phyloP scores from a whole-genome alignment of 2,329 filamentous ascomycete species.

The Pseudogymnoascus sp. region DNA sequence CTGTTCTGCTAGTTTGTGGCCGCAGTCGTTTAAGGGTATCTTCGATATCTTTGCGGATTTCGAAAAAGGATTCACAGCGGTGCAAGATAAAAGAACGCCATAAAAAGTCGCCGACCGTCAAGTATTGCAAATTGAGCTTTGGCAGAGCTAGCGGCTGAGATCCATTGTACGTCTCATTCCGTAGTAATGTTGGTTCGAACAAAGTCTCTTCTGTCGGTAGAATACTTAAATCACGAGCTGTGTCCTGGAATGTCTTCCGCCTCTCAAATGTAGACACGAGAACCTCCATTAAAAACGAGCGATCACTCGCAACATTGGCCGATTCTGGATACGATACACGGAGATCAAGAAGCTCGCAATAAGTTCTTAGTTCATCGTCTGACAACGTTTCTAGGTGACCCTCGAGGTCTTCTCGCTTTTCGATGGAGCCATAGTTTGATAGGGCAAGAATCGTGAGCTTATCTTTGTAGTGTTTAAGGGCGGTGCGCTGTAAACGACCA shows the following conservation, averaged over 20 bases:
- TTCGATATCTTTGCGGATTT: slow-evolving; percentile 85
- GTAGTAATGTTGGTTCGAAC: slow-evolving; percentile 68
- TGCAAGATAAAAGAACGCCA: slow-evolving; percentile 89
- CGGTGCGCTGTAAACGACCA: slow-evolving; percentile 68
- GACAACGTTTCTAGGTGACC: slow-evolving; percentile 63
- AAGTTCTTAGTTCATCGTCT: slow-evolving; percentile 62
- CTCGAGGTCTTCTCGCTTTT: slow-evolving; percentile 69
- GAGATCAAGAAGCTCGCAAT: slow-evolving; percentile 66
- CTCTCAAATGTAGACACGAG: slow-evolving; percentile 68
- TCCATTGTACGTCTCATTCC: slow-evolving; percentile 81
- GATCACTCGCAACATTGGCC: slow-evolving; percentile 53
- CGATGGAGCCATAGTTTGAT: slow-evolving; percentile 85
- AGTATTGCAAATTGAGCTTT: slow-evolving; percentile 90
- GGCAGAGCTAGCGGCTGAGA: slow-evolving; percentile 81
- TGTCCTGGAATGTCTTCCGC: slow-evolving; percentile 73
- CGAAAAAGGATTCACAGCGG: slow-evolving; percentile 85
- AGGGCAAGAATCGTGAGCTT: slow-evolving; percentile 86
- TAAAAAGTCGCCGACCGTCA: slow-evolving; percentile 92
- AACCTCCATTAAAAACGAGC: slow-evolving; percentile 60
- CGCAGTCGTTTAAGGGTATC: slow-evolving; percentile 69
- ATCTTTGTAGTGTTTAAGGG: slow-evolving; percentile 74
- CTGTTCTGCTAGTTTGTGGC: slow-evolving; percentile 55
- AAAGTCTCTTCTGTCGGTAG: slow-evolving; percentile 77
- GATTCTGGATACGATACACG: slow-evolving; percentile 73
- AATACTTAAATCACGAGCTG: slow-evolving; percentile 58